These are phyloP conservation scores for Fusarium nisikadoi DNA, from an alignment of 2,329 filamentous ascomycete species.

Conservation along the genomic window DNA sequence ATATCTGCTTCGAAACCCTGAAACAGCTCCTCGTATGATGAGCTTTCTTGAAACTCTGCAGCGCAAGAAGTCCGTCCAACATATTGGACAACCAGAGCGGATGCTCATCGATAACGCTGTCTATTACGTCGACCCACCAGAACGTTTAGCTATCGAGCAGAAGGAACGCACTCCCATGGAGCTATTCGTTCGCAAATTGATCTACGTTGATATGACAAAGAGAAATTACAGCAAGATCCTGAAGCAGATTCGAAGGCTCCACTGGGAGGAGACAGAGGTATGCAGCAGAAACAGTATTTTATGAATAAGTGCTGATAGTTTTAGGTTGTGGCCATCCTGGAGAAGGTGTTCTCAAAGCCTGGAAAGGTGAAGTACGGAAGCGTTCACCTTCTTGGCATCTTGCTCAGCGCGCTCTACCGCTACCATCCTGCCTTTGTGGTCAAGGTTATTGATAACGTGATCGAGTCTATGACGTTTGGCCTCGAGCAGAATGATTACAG, in stretches of 20 bases:
- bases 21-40: conserved; percentile 91
- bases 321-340: conserved; percentile 77
- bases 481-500: conserved; percentile 97
- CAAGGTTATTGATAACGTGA: conserved; percentile 87
- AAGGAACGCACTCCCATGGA: conserved; percentile 96
- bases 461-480: conserved; percentile 88
- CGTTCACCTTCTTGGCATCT: conserved; percentile 90
- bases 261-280: conserved; percentile 94
- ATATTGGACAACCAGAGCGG: conserved; percentile 93
- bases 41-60: conserved; percentile 95
- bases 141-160: conserved; percentile 92
- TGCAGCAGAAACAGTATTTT: conserved; percentile 4
- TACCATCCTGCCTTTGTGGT: conserved; percentile 94
- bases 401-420: conserved; percentile 87
- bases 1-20: conserved; percentile 90
- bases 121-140: conserved; percentile 96
- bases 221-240: conserved; percentile 93
- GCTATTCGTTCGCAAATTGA: conserved; percentile 88
- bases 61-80: conserved; percentile 94
- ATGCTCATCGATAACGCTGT: conserved; percentile 99
- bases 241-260: conserved; percentile 92
- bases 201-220: conserved; percentile 94
- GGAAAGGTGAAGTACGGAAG: conserved; percentile 98
- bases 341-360: conserved; percentile 95
- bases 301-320: background rate